phyloP scores from a whole-genome alignment of 345 rosid genomes.

The Ricinus communis region DNA sequence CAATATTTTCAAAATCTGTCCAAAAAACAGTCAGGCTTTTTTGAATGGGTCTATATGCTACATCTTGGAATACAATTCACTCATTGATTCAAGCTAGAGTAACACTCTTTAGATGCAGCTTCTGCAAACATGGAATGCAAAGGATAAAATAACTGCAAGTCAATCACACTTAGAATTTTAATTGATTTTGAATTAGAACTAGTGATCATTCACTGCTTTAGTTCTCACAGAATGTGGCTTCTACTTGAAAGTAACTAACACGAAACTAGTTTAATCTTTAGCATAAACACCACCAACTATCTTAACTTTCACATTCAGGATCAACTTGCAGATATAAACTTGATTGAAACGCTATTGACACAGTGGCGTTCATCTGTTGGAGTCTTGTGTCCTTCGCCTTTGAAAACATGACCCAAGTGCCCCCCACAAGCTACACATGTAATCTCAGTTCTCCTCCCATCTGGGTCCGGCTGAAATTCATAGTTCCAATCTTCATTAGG shows the following conservation, averaged over 20 bases:
- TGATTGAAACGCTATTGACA: constrained; percentile 28
- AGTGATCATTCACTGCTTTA: background rate
- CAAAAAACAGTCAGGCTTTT: too few species aligned
- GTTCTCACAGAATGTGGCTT: background rate
- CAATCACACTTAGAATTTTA: background rate
- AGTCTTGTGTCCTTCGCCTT: constrained; percentile 30
- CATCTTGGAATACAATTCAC: too few species aligned
- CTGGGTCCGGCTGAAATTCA: constrained; percentile 29
- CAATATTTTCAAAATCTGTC: too few species aligned
- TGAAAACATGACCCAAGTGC: constrained; percentile 29
- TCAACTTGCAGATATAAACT: constrained; percentile 19
- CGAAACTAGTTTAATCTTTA: background rate
- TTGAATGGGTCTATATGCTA: too few species aligned
- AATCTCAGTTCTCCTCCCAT: constrained; percentile 35
- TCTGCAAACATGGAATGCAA: too few species aligned
- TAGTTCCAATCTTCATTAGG: background rate
- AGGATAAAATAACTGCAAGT: background rate
- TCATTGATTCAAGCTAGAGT: too few species aligned
- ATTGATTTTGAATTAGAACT: background rate
- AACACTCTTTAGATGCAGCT: too few species aligned
- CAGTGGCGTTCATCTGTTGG: constrained; percentile 36
- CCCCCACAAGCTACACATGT: constrained; percentile 35
- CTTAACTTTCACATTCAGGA: background rate
- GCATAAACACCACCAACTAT: too few species aligned
- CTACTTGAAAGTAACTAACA: background rate